Percentiles rank a stretch among this genome's conserved stretches.
Conservation (phyloP, 2,329 filamentous ascomycete species). For the Penicillium psychrosexuale region DNA sequence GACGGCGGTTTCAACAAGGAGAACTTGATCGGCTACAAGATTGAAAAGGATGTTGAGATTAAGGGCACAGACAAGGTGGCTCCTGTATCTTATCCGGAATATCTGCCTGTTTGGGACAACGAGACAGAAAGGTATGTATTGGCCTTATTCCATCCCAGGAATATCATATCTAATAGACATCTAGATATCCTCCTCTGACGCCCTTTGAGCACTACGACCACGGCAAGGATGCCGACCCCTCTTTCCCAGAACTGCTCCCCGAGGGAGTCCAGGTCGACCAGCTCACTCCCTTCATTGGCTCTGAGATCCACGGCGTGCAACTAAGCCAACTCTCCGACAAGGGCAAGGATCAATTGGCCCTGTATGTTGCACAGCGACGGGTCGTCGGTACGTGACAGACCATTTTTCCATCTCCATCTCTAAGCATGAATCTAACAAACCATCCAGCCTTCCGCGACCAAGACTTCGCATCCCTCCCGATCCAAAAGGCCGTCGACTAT, state of each 20-base stretch:
- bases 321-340: conserved; percentile 64
- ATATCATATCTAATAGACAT: not conserved
- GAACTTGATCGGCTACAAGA: conserved; percentile 34
- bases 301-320: conserved; percentile 69
- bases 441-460: conserved; percentile 66
- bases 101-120: conserved; percentile 68
- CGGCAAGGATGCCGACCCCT: conserved; percentile 68
- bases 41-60: conserved; percentile 51
- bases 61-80: conserved; percentile 54
- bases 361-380: conserved; percentile 52
- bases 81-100: conserved; percentile 65
- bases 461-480: conserved; percentile 68
- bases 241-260: conserved; percentile 66
- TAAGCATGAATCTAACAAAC: not conserved
- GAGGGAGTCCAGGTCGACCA: conserved; percentile 50
- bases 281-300: conserved; percentile 70
- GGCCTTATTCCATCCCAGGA: not conserved
- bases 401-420: not conserved
- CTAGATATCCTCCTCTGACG: conserved; percentile 59
- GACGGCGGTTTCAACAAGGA: conserved; percentile 39
- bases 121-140: conserved; percentile 43
- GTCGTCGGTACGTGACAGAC: conserved; percentile 56
- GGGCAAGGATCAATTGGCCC: conserved; percentile 72
- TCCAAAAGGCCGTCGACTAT: conserved; percentile 65
- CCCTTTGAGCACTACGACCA: conserved; percentile 72